Conservation (phyloP, 352 stramenopile species). For the Pythium periplocum region DNA sequence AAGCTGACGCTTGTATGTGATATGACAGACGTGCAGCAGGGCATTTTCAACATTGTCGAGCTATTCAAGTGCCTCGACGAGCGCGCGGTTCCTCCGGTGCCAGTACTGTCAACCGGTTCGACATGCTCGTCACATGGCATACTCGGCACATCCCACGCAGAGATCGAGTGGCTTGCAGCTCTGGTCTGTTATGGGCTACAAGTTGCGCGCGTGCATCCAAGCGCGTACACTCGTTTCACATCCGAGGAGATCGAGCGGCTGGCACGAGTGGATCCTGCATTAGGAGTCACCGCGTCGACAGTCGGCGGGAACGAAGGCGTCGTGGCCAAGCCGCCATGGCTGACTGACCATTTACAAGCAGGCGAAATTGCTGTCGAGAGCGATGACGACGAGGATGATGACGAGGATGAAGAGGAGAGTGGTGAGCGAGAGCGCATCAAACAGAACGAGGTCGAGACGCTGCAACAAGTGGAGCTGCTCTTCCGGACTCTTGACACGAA, state of each 20-base stretch:
- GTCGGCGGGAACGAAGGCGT: background rate
- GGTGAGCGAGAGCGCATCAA: constrained; percentile 30
- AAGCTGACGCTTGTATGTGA: background rate
- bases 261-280: constrained; percentile 23
- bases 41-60: constrained; percentile 48
- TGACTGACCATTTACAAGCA: too few relatives aligned
- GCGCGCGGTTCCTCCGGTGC: background rate
- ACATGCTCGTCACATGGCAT: too few relatives aligned
- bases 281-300: constrained; percentile 4
- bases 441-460: constrained; percentile 33
- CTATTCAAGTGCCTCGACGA: constrained; percentile 50
- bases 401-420: constrained; percentile 15
- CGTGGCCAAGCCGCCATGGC: too few relatives aligned
- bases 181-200: constrained; percentile 13
- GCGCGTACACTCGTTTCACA: constrained; percentile 17
- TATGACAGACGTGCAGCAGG: constrained; percentile 42
- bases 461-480: constrained; percentile 41
- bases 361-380: background rate
- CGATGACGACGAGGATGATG: constrained; percentile 15
- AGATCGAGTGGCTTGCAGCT: background rate
- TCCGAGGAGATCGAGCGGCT: constrained; percentile 25
- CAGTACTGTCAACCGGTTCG: too few relatives aligned
- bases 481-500: constrained; percentile 26
- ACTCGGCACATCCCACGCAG: background rate
- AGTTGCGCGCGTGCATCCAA: constrained; percentile 7